Base-by-base conservation (phyloP, 176 grass and related monocot genomes). In the Carex parvula region DNA sequence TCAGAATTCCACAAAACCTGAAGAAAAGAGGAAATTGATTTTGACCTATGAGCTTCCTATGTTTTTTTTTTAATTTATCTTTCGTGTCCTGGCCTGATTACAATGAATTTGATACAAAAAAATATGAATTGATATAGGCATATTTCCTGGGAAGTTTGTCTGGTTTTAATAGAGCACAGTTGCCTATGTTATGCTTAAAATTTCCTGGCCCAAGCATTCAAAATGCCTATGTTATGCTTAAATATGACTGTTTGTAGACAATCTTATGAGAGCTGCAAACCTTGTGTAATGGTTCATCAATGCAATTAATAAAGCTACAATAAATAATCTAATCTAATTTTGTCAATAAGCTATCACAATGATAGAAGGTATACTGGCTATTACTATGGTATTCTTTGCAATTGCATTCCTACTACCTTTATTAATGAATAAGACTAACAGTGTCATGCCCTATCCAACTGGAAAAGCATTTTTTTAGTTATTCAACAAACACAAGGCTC, bases 1-100 rank as follows among this genome's bases (percentile, higher is more conserved):
- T 90, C 89, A 48, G 93, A 95, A 71, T 95, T 92, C 93, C 93
- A 92, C 12, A 95, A 6, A 18, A 99, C 89, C 67, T 94, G 73
- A 56, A 33, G 18, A 71, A 73, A 22, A 57, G 26, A 57, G 50
- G 24, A 57, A 4, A 78, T 32, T 14, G 5, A 32, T 30, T 30
- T 16, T 4, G 11, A 73, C 18, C n/a, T 48, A 48, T 54, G 72
- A 77, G 13, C 33, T 78, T 33, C 3, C 11, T 57, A 56, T 15
- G 8, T 29, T 29, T 26, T 5, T 35, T 17, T 57, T 14, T 57
- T 78, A 53, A 7, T 75, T 32, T 78, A 55, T 3, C 5, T 78
- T 78, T 54, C 2, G 16, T 78, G 24, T 57, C 26, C 8, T 56
- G 52, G 26, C 21, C 52, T 57, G 52, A 33, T 78, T 3, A 77